These are phyloP conservation scores for Stentor coeruleus DNA, from an alignment of 73 alveolate species.

Conservation along the genomic window DNA sequence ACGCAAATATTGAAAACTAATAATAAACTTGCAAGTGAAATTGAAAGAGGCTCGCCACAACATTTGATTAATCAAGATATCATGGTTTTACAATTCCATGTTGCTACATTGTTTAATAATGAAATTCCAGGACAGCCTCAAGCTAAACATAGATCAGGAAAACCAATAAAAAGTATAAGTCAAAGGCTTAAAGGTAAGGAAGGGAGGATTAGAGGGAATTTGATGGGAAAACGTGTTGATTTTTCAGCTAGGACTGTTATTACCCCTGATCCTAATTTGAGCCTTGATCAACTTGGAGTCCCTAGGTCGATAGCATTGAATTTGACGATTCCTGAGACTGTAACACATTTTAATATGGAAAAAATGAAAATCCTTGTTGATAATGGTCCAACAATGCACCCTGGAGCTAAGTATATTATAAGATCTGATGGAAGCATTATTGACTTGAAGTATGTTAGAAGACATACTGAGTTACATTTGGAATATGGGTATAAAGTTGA, in stretches of 20 bases:
- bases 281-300: slow-evolving; percentile 97
- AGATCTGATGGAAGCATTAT: slow-evolving; percentile 75
- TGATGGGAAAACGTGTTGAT: slow-evolving; percentile 99
- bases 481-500: slow-evolving; percentile 95
- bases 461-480: slow-evolving; percentile 75
- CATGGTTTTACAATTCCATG: slow-evolving; percentile 72
- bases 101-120: slow-evolving; percentile 93
- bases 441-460: slow-evolving; percentile 71
- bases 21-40: slow-evolving; percentile 46
- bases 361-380: slow-evolving; percentile 71
- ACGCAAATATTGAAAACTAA: slow-evolving; percentile 72
- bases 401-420: slow-evolving; percentile 95
- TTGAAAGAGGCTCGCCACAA: slow-evolving; percentile 45
- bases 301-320: slow-evolving; percentile 93
- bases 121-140: slow-evolving; percentile 80
- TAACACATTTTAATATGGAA: slow-evolving; percentile 86
- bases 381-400: slow-evolving; percentile 94
- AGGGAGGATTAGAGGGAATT: slow-evolving; percentile 98
- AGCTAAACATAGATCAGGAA: slow-evolving; percentile 77
- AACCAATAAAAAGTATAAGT: slow-evolving; percentile 66
- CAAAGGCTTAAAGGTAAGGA: slow-evolving; percentile 97
- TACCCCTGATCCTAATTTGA: slow-evolving; percentile 99
- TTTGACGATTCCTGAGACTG: slow-evolving; percentile 98
- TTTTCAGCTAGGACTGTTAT: slow-evolving; percentile 99
- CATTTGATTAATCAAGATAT: slow-evolving; percentile 65